Base-by-base conservation (phyloP, 1,139 yeast species). In the Protomyces macrosporus region DNA sequence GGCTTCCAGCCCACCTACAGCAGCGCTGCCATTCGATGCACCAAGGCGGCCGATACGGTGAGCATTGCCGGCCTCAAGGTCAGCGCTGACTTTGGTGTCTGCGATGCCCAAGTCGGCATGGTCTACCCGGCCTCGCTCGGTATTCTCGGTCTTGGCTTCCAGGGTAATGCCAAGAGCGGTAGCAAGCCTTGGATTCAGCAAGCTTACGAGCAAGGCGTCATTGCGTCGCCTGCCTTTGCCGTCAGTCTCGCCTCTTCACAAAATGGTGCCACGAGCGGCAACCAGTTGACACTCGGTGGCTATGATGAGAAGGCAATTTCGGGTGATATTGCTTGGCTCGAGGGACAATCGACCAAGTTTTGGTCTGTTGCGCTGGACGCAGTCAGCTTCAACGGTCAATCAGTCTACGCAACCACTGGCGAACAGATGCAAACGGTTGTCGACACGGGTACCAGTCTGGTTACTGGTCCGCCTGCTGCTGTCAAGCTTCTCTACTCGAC, bases 391-490 rank as follows among this genome's bases (percentile, higher is more conserved):
- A 75, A 77, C 64, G 74, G 74, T 3, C 69, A 71, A 36, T 65
- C 68, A 42, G 74, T 78, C 23, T 66, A 70, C 6, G 78, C 79
- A 64, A 70, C 30, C 32, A 6, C 30, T 5, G 45, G 67, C 10
- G 67, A 73, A 34, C 75, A 75, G 6, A 42, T 42, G 50, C 16
- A 14, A 7, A 85, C 84, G 4, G 77, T 85, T 53, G 76, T 85
- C 34, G 89, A 85, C 70, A 82, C 87, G 9, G 89, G 88, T 16
- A 84, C 88, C 1, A 84, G 88, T 0, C 81, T 86, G 3, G 73
- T 84, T 32, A 83, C 82, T 6, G 73, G 84, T 62, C 84, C 87
- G 3, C 73, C 78, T 16, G 73, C 72, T 23, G 88, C 85, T 70
- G 87, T 88, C 2, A 69, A 78, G 53, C 73, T 68, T 32, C 65